phyloP scores from a whole-genome alignment of 805 yeast genomes.

The Yarrowia phangngaensis region DNA sequence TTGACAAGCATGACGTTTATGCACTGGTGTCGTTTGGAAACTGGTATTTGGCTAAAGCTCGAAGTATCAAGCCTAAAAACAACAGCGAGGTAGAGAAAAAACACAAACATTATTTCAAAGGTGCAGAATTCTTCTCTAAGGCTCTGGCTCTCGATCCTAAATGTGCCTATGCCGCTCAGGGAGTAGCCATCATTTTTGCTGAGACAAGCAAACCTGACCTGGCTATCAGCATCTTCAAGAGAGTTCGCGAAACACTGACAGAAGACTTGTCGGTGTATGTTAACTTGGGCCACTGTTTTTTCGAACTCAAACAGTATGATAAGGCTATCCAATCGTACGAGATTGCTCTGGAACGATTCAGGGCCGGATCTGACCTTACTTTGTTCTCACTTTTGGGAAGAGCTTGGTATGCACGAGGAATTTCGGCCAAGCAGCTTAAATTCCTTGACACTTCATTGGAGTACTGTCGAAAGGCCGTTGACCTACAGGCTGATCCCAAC shows the following conservation, averaged over 20 bases:
- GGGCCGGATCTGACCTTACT: constrained; percentile 58
- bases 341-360: constrained; percentile 64
- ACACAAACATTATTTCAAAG: constrained; percentile 74
- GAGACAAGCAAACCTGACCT: constrained; percentile 65
- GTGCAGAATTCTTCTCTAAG: constrained; percentile 88
- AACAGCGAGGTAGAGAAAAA: constrained; percentile 54
- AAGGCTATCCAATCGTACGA: constrained; percentile 88
- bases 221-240: constrained; percentile 82
- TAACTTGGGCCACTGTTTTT: constrained; percentile 81
- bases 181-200: constrained; percentile 87
- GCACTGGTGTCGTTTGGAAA: constrained; percentile 89
- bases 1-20: constrained; percentile 78
- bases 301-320: constrained; percentile 74
- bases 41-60: constrained; percentile 72
- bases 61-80: constrained; percentile 56
- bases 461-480: constrained; percentile 56
- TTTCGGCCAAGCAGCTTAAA: constrained; percentile 59
- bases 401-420: constrained; percentile 82
- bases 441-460: constrained; percentile 60
- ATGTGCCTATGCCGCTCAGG: constrained; percentile 96
- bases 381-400: constrained; percentile 72
- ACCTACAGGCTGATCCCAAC: constrained; percentile 43
- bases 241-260: constrained; percentile 75
- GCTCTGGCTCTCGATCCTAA: constrained; percentile 77
- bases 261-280: constrained; percentile 78